Evolutionary conservation across 2,329 filamentous ascomycete genomes (phyloP), one percentile per base, ranked within the genome.

Genomic region (Aureobasidium namibiae): DNA sequence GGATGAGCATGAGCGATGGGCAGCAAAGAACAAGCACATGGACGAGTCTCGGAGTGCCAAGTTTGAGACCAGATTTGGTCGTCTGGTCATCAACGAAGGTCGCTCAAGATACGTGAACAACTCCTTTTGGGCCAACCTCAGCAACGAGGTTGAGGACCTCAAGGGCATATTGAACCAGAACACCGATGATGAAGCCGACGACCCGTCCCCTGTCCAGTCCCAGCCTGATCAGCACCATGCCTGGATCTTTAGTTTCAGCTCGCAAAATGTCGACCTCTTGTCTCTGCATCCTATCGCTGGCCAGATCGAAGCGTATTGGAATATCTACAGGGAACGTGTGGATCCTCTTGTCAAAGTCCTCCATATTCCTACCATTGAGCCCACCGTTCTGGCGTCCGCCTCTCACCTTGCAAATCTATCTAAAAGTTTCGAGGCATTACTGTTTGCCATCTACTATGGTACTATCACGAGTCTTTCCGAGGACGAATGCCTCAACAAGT

Each of bases 101-200:
- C 83, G 82, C 61, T 85, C 83, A 59, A 78, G 86, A 68, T 92
- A 91, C 68, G 83, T 92, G 64, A 89, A 86, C 73, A 89, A 84
- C 69, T 86, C 82, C 7, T 89, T 91, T 67, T 90, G 87, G 87
- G 83, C 86, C 21, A 88, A 82, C 62, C 77, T 92, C 54, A 88
- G 85, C 61, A 88, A 90, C 56, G 87, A 91, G 78, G 79, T 86
- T 21, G 82, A 84, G 67, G 82, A 86, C 66, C 74, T 86, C 64
- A 82, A 82, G 64, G 78, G 82, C 62, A 80, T 85, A 16, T 73
- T 86, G 3, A 84, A 84, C 3, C 84, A 88, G 23, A 77, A 79
- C 2, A 80, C 77, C 33, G 81, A 82, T 26, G 81, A 84, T 29
- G 85, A 87, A n/a, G 83, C 79, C 21, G 80, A 81, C 21, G 77